These are phyloP conservation scores for Aspergillus panamensis DNA, from an alignment of 495 filamentous ascomycete species.

Conservation along the genomic window DNA sequence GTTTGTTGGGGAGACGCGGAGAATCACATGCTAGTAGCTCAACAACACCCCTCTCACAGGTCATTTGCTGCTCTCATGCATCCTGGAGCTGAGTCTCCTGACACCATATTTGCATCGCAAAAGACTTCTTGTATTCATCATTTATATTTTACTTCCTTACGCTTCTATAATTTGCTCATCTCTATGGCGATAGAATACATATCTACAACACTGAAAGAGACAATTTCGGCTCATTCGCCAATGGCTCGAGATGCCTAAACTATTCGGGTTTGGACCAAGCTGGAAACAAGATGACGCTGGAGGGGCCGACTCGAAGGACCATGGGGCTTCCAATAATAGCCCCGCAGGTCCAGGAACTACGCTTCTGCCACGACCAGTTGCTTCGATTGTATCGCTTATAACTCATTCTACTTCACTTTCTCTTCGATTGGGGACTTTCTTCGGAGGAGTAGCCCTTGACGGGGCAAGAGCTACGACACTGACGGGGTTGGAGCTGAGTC, in stretches of 20 bases:
- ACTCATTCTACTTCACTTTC: slow-evolving; percentile 67
- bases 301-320: slow-evolving; percentile 9
- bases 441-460: slow-evolving; percentile 62
- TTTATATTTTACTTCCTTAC: not conserved
- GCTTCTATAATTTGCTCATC: not conserved
- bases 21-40: slow-evolving; percentile 21
- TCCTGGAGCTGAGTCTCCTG: slow-evolving; percentile 11
- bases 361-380: slow-evolving; percentile 63
- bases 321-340: slow-evolving; percentile 24
- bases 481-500: slow-evolving; percentile 64
- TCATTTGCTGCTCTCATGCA: slow-evolving; percentile 7
- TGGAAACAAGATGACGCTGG: slow-evolving; percentile 17
- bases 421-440: slow-evolving; percentile 63
- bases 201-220: not conserved
- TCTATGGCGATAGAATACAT: slow-evolving; percentile 16
- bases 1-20: slow-evolving; percentile 18
- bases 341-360: slow-evolving; percentile 48
- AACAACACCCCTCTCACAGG: slow-evolving; percentile 1
- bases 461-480: slow-evolving; percentile 65
- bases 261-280: slow-evolving; percentile 16
- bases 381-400: slow-evolving; percentile 64
- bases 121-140: not conserved
- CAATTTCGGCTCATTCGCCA: slow-evolving; percentile 6
- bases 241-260: slow-evolving; percentile 32
- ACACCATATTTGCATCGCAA: not conserved